Evolutionary conservation across 2,329 filamentous ascomycete genomes (phyloP).

Genomic region (Talaromyces funiculosus): DNA sequence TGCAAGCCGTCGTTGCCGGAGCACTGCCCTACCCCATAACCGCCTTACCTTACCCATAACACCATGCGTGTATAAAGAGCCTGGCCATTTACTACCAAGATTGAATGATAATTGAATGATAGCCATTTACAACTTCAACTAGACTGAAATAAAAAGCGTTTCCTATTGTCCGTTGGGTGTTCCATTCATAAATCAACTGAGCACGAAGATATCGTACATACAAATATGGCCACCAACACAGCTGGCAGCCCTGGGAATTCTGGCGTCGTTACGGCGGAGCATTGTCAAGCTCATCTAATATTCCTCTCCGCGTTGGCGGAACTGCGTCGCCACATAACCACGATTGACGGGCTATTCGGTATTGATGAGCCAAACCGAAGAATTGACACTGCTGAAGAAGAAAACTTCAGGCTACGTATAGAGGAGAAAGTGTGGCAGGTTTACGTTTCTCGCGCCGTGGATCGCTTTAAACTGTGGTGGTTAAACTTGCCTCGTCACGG

Average conservation of each 20-base stretch:
- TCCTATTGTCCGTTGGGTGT: too few species aligned
- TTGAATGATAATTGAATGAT: neutral
- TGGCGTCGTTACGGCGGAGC: too few species aligned
- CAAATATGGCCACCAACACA: too few species aligned
- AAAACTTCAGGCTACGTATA: neutral
- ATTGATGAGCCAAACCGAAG: neutral
- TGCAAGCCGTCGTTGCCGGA: neutral
- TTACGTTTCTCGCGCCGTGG: slow-evolving; percentile 6
- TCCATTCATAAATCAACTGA: too few species aligned
- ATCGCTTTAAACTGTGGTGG: slow-evolving; percentile 7
- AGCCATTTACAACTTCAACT: too few species aligned
- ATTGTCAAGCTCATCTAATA: neutral
- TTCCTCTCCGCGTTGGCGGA: neutral
- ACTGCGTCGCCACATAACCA: slow-evolving; percentile 22
- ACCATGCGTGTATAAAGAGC: neutral
- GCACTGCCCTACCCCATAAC: neutral
- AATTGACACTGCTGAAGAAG: neutral
- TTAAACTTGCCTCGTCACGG: neutral
- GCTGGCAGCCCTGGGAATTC: too few species aligned
- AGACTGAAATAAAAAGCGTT: too few species aligned
- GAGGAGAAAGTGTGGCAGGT: slow-evolving; percentile 5
- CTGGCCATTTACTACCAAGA: neutral
- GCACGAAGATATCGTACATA: too few species aligned
- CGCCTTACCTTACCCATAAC: neutral
- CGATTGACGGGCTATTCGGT: slow-evolving; percentile 59